Base-by-base conservation (phyloP, 2,329 filamentous ascomycete species). In the Fusarium sp. region DNA sequence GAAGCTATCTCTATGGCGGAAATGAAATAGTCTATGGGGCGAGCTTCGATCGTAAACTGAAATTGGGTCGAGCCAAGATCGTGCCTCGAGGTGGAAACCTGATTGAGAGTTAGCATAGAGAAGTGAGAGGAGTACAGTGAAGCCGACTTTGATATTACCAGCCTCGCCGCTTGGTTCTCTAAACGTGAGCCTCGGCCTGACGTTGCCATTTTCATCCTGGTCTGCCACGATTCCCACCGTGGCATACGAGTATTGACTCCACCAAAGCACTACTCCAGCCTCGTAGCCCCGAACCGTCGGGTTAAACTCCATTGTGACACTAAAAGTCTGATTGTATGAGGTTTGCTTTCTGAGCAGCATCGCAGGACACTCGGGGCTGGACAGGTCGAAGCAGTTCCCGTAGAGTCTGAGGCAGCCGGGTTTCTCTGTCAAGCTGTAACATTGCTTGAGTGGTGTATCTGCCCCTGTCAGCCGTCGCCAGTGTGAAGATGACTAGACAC, bases 311-410 rank as follows among this genome's bases (percentile, higher is more conserved):
- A 90, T 75, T 3, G 78, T 81, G 0, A 83, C 84, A 27, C 81
- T 78, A 76, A 87, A 89, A 0, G 70, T 79, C 49, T 85, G 84
- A 20, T 73, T 75, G 11, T 82, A 84, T 0, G 84, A 81, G 0
- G 81, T 83, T 74, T 91, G 88, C 66, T 90, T 90, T 10, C 88
- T 83, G 3, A 90, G 77, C 4, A 90, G 82, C 72, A 89, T 82
- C 0, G 88, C 86, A 0, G 88, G 87, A 22, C 84, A 84, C 20
- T 86, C 84, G 0, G 88, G 87, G 12, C 83, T 84, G 0, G 82
- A 84, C 0, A 91, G 82, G 6, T 83, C 83, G 68, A 88, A 90
- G 10, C 87, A 86, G 16, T 85, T 86, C 0, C 88, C 88, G 65
- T 86, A 83, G 0, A 91, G 75, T 5, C 87, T 84, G 2, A 90